phyloP scores from a whole-genome alignment of 2,329 filamentous ascomycete species.

The Myriangium duriaei region DNA sequence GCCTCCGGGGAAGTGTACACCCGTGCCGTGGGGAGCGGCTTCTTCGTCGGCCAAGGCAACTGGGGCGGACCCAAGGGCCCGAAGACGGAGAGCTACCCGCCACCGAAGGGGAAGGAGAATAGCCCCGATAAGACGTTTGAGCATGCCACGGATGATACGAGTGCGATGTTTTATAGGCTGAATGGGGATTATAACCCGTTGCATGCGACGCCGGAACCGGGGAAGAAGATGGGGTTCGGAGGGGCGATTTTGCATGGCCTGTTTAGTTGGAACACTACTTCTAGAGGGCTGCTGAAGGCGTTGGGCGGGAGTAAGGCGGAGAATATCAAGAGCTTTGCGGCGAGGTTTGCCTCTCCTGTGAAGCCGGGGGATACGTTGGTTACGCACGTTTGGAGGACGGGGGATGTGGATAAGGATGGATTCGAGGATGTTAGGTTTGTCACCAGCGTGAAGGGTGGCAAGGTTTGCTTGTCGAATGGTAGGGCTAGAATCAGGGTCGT shows the following conservation, averaged over 20 bases:
- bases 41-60: conserved; percentile 67
- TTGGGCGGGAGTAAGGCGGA: conserved; percentile 65
- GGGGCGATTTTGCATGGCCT: conserved; percentile 82
- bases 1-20: conserved; percentile 57
- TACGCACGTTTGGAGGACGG: conserved; percentile 69
- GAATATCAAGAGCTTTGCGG: conserved; percentile 81
- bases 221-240: conserved; percentile 80
- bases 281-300: conserved; percentile 58
- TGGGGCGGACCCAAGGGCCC: conserved; percentile 91
- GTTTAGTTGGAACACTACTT: conserved; percentile 72
- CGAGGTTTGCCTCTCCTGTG: conserved; percentile 74
- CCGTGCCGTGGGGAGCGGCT: conserved; percentile 55
- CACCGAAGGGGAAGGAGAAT: conserved; percentile 51
- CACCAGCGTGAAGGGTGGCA: conserved; percentile 64
- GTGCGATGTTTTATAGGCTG: conserved; percentile 64
- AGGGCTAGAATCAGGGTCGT: conserved; percentile 61
- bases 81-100: conserved; percentile 63
- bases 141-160: conserved; percentile 59
- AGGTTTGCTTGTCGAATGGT: conserved; percentile 79
- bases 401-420: conserved; percentile 47
- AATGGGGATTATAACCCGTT: conserved; percentile 94
- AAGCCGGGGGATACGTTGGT: conserved; percentile 71
- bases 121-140: conserved; percentile 55
- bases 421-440: conserved; percentile 78
- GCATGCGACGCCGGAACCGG: conserved; percentile 75